These are phyloP conservation scores for Penicillium lividum DNA, from an alignment of 495 filamentous ascomycete genomes.

Conservation along the genomic window DNA sequence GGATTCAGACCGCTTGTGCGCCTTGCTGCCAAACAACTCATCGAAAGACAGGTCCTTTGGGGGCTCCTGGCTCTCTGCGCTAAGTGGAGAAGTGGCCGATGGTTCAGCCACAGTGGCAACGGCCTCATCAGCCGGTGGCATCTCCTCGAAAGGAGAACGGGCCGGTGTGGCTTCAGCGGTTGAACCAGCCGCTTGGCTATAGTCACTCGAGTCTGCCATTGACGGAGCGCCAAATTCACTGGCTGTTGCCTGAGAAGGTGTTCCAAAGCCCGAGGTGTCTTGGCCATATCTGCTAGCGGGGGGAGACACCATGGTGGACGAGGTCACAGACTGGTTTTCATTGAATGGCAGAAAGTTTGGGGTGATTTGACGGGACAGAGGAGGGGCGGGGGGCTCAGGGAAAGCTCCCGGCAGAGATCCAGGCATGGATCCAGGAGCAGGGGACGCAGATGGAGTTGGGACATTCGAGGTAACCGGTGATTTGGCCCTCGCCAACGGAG, in stretches of 20 bases:
- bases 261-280: conserved; percentile 57
- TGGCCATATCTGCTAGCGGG: conserved; percentile 67
- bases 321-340: conserved; percentile 65
- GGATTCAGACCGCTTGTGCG: conserved; percentile 56
- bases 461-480: conserved; percentile 43
- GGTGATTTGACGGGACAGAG: conserved; percentile 70
- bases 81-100: conserved; percentile 23
- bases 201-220: conserved; percentile 25
- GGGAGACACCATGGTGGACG: conserved; percentile 79
- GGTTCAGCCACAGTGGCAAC: conserved; percentile 21
- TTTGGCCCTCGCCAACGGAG: conserved; percentile 35
- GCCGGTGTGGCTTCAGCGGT: conserved; percentile 21
- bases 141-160: conserved; percentile 48
- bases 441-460: conserved; percentile 63
- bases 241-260: conserved; percentile 53
- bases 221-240: conserved; percentile 27
- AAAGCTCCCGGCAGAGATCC: conserved; percentile 39
- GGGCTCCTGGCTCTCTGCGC: conserved; percentile 22
- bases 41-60: conserved; percentile 46
- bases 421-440: conserved; percentile 46
- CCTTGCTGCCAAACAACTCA: conserved; percentile 55
- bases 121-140: conserved; percentile 32
- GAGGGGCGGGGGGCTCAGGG: conserved; percentile 57
- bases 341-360: conserved; percentile 70
- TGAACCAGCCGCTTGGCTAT: conserved; percentile 24